Base-by-base conservation (phyloP, 1,139 yeast species). In the Geotrichum phurueaensis region DNA sequence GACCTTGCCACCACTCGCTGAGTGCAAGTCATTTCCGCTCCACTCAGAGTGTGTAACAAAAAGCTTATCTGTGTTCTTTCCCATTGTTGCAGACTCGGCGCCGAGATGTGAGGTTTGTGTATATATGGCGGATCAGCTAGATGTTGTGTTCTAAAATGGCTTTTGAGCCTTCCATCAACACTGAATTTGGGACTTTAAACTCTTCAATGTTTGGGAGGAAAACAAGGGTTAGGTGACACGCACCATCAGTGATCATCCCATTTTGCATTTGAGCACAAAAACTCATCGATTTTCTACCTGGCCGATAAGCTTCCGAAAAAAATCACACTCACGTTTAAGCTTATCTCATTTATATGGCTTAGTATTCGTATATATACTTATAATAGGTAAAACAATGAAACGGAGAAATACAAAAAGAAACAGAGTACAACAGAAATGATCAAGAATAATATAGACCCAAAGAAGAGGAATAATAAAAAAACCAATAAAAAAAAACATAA, bases 1-100 rank as follows among this genome's bases (percentile, higher is more conserved):
- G 55, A 49, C 18, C 56, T 59, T 54, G 23, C 68, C 64, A n/a
- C 68, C 68, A 3, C 71, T 72, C n/a, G 72, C 68, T 2, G 71
- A 68, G 36, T 73, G 68, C 55, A 69, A 65, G 53, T 70, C 73
- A 7, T 71, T 70, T 2, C 65, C 63, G 20, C 67, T 60, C 75
- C 75, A 72, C 65, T 73, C 76, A 1, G 76, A 71, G 51, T 73
- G 76, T 2, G 77, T 75, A 20, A 75, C 69, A 62, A 68, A 75
- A 15, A 74, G 64, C 61, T 75, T 75, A 60, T 75, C 78, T 1
- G 77, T 75, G 55, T 73, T 73, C 60, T 73, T 73, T 31, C 78
- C 78, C 78, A 75, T 75, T 20, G 18, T 15, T 47, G 31, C 31
- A 23, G n/a, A 29, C 3, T 1, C n/a, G 48, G 20, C 4, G 47